These are phyloP conservation scores for Ceratobasidium sp. DNA, from an alignment of 1,284 basidiomycete genomes.

Conservation along the genomic window DNA sequence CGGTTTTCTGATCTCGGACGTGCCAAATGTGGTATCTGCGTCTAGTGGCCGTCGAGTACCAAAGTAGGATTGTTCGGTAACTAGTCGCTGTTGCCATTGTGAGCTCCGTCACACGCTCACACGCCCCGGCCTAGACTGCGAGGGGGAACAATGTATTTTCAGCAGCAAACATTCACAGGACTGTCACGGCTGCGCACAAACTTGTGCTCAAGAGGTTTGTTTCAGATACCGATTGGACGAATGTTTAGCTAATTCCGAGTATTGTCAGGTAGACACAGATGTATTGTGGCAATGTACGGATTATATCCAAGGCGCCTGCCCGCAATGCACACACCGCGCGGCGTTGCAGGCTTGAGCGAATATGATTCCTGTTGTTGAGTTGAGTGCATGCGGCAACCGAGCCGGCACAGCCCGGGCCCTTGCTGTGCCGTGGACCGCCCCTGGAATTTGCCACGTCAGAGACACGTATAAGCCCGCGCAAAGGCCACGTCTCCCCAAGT, in stretches of 20 bases:
- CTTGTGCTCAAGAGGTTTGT: slow-evolving; percentile 23
- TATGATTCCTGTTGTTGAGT: not conserved
- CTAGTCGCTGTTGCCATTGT: not conserved
- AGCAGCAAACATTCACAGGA: slow-evolving; percentile 13
- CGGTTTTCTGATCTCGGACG: not conserved
- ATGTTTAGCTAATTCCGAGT: not conserved
- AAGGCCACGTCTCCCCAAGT: slow-evolving; percentile 17
- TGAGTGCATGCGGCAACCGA: slow-evolving; percentile 39
- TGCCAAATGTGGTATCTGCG: not conserved
- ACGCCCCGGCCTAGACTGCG: slow-evolving; percentile 6
- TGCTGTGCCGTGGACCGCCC: slow-evolving; percentile 18
- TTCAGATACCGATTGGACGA: not conserved
- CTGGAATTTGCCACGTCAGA: slow-evolving; percentile 39
- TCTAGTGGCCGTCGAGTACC: not conserved
- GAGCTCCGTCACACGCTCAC: not conserved
- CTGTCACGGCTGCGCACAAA: not conserved
- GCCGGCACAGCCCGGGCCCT: slow-evolving; percentile 4
- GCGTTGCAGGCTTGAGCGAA: not conserved
- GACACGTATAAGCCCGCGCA: slow-evolving; percentile 27
- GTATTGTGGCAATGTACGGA: not conserved
- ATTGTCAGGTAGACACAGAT: not conserved
- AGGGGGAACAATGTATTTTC: not conserved
- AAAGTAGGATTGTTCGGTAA: slow-evolving; percentile 11
- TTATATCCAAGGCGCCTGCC: not conserved
- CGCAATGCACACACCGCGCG: not conserved